Evolutionary conservation across 2,329 filamentous ascomycete genomes (phyloP).

Genomic region (Aspergillus cejpii): DNA sequence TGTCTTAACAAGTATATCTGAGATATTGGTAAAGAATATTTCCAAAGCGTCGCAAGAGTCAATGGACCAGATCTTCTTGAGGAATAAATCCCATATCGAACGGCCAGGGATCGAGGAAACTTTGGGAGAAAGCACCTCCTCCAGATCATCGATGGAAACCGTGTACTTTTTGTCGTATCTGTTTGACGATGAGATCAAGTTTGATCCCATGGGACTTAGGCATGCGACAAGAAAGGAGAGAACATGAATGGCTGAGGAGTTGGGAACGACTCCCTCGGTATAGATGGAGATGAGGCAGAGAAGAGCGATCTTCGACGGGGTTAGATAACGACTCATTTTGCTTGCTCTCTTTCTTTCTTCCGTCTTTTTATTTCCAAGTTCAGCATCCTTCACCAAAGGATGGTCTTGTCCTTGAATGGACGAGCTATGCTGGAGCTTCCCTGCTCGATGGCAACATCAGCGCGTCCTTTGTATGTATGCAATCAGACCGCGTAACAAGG

Average conservation of each 20-base stretch:
- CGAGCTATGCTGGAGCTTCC: not conserved
- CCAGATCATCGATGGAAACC: slow-evolving; percentile 42
- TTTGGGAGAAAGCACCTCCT: slow-evolving; percentile 42
- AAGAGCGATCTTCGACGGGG: slow-evolving; percentile 79
- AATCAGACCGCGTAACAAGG: not conserved
- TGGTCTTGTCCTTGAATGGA: not conserved
- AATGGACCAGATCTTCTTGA: slow-evolving; percentile 75
- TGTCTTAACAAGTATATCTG: slow-evolving; percentile 54
- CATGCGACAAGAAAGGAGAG: slow-evolving; percentile 73
- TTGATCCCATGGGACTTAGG: slow-evolving; percentile 46
- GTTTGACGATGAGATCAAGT: slow-evolving; percentile 16
- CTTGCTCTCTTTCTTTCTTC: not conserved
- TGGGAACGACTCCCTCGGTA: slow-evolving; percentile 61
- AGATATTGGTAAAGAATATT: slow-evolving; percentile 61
- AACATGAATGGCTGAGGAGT: slow-evolving; percentile 63
- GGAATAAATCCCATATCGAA: slow-evolving; percentile 79
- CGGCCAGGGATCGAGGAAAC: slow-evolving; percentile 60
- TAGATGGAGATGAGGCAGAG: slow-evolving; percentile 78
- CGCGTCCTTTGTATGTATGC: not conserved
- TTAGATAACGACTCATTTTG: slow-evolving; percentile 72
- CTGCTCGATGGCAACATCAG: not conserved
- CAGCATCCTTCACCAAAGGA: not conserved
- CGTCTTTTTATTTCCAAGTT: not conserved
- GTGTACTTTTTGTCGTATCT: slow-evolving; percentile 28
- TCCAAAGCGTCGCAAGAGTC: slow-evolving; percentile 76